Evolutionary conservation across 306 rosid species (phyloP).

Genomic region (Pachyrhizus erosus): DNA sequence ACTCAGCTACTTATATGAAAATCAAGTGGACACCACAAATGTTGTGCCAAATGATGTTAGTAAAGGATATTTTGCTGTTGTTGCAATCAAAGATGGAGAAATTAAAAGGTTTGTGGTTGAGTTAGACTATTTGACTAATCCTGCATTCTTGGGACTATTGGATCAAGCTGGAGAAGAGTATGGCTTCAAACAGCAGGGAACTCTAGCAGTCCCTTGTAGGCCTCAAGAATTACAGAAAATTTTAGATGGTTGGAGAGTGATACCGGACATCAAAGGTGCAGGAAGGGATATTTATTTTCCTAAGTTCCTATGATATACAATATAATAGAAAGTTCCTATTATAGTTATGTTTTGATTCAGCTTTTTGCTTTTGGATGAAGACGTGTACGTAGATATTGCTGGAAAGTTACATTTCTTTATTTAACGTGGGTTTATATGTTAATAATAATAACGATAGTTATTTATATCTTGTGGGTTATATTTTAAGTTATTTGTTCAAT

Average conservation of each 20-base stretch:
- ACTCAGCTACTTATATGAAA: slow-evolving; percentile 22
- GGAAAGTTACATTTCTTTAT: background rate
- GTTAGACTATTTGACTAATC: slow-evolving; percentile 58
- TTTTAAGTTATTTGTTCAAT: no score
- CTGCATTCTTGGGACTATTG: slow-evolving; percentile 62
- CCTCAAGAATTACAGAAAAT: slow-evolving; percentile 66
- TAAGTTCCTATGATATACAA: background rate
- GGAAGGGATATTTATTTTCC: background rate
- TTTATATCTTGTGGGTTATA: no score
- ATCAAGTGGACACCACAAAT: slow-evolving; percentile 2
- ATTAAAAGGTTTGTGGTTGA: slow-evolving; percentile 60
- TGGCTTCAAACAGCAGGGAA: slow-evolving; percentile 68
- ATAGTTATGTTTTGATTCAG: background rate
- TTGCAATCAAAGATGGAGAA: slow-evolving; percentile 64
- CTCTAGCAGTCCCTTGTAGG: slow-evolving; percentile 70
- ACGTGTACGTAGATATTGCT: background rate
- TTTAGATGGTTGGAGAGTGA: slow-evolving; percentile 44
- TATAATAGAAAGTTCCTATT: background rate
- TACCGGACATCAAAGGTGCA: background rate
- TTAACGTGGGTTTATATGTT: no score
- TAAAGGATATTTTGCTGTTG: slow-evolving; percentile 66
- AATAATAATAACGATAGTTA: no score
- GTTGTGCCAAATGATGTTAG: slow-evolving; percentile 50
- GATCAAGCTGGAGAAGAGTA: slow-evolving; percentile 68
- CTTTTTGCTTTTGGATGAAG: background rate